These are phyloP conservation scores for Pyrenophora seminiperda DNA, from an alignment of 2,329 filamentous ascomycete genomes.

Conservation along the genomic window DNA sequence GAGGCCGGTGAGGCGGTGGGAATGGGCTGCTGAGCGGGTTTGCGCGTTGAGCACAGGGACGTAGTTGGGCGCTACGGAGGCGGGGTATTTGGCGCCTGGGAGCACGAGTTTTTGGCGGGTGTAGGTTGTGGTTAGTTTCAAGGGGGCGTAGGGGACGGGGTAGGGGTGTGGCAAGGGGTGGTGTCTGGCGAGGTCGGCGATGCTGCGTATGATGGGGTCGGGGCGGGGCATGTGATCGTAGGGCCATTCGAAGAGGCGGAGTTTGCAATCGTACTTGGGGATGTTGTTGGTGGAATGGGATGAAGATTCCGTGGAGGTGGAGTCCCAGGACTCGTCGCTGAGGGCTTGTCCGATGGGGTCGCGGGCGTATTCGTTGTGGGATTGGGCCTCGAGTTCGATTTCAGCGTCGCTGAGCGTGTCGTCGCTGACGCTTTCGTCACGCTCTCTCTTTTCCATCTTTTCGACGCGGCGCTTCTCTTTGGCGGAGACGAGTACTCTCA, in stretches of 20 bases:
- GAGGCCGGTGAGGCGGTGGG: conserved; percentile 27
- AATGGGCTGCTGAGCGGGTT: conserved; percentile 28
- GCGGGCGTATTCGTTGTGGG: conserved; percentile 3
- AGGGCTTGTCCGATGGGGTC: conserved; percentile 15
- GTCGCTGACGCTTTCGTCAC: conserved; percentile 26
- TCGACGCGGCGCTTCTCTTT: conserved; percentile 15
- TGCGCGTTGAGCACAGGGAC: conserved; percentile 27
- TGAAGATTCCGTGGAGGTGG: conserved; percentile 20
- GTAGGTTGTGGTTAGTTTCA: conserved; percentile 32
- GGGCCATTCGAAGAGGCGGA: conserved; percentile 39
- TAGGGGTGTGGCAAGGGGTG: conserved; percentile 8
- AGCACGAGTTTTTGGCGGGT: conserved; percentile 31
- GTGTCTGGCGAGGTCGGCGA: background rate
- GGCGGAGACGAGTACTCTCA: conserved; percentile 4
- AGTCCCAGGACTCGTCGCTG: conserved; percentile 31
- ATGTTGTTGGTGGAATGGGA: background rate
- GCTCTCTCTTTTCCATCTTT: conserved; percentile 12
- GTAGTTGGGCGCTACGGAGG: conserved; percentile 24
- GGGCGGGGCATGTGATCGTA: conserved; percentile 18
- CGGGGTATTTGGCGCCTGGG: conserved; percentile 28
- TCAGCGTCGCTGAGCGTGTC: conserved; percentile 6
- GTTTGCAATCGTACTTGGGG: conserved; percentile 19
- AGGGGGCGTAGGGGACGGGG: conserved; percentile 30
- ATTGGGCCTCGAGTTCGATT: background rate
- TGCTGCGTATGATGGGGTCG: background rate